These are phyloP conservation scores for Candida corydali DNA, from an alignment of 805 yeast species.

Conservation along the genomic window DNA sequence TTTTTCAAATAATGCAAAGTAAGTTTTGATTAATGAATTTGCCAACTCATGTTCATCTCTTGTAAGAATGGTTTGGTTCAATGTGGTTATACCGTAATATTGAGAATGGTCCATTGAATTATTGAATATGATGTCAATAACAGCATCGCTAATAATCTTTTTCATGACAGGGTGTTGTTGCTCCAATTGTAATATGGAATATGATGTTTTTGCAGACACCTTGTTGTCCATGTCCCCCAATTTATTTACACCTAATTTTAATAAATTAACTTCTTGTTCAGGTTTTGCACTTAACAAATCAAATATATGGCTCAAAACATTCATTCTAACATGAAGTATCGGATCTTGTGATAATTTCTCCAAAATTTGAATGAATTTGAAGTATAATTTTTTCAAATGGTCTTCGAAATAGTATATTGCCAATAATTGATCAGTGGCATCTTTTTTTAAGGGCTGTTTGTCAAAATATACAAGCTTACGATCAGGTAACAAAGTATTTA, in stretches of 20 bases:
- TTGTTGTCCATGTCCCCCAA: constrained; percentile 90
- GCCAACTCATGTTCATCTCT: constrained; percentile 77
- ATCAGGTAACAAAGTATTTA: constrained; percentile 81
- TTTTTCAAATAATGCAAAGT: constrained; percentile 83
- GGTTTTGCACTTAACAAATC: constrained; percentile 83
- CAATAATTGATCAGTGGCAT: constrained; percentile 43
- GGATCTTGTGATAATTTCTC: constrained; percentile 89
- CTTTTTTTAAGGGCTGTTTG: constrained; percentile 57
- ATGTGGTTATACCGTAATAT: constrained; percentile 81
- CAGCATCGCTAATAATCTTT: constrained; percentile 68
- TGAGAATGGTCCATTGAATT: constrained; percentile 78
- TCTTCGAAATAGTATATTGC: constrained; percentile 86
- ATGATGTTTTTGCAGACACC: constrained; percentile 86
- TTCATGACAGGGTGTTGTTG: constrained; percentile 97
- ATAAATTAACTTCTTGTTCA: constrained; percentile 91
- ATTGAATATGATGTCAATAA: constrained; percentile 74
- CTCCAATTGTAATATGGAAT: constrained; percentile 70
- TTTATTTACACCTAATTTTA: constrained; percentile 87
- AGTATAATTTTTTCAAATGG: constrained; percentile 71
- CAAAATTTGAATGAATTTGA: constrained; percentile 68
- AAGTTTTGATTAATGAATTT: constrained; percentile 75
- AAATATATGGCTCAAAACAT: constrained; percentile 69
- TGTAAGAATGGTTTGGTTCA: constrained; percentile 89
- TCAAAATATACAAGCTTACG: constrained; percentile 78
- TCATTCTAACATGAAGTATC: constrained; percentile 80